Conservation (phyloP, 441 rosid genomes). For the Dalechampia spathulata region DNA sequence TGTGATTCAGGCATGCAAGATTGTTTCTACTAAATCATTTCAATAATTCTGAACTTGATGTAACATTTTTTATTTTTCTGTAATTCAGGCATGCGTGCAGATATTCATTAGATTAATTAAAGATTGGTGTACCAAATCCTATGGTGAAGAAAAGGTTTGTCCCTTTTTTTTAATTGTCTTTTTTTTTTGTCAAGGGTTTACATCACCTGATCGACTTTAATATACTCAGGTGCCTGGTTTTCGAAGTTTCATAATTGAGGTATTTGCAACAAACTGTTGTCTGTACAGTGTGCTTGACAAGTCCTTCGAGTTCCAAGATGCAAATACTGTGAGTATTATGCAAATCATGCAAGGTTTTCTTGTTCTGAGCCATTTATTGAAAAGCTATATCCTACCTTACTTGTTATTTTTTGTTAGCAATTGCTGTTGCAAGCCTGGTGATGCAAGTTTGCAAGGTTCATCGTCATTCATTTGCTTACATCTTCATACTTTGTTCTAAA, state of each 20-base stretch:
- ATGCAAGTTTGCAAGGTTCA: neutral
- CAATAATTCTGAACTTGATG: neutral
- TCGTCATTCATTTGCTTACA: neutral
- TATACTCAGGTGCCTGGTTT: constrained; percentile 74
- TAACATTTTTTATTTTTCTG: constrained; percentile 14
- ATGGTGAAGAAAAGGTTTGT: constrained; percentile 65
- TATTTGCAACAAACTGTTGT: constrained; percentile 74
- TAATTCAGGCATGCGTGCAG: constrained; percentile 74
- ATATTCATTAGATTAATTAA: constrained; percentile 76
- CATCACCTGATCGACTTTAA: constrained; percentile 6
- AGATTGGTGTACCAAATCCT: constrained; percentile 69
- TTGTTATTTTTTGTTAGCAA: neutral
- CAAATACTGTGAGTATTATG: constrained; percentile 69
- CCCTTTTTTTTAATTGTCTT: constrained; percentile 10
- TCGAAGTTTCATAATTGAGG: constrained; percentile 58
- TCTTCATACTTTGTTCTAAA: too few relatives aligned
- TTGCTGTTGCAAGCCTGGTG: neutral
- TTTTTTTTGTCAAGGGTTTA: neutral
- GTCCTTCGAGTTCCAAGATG: constrained; percentile 82
- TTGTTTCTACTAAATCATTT: constrained; percentile 4
- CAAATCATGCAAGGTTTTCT: neutral
- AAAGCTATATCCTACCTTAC: neutral
- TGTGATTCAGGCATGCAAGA: constrained; percentile 53
- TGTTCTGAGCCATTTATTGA: neutral
- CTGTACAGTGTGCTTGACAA: constrained; percentile 73